Conservation (phyloP, 2,329 filamentous ascomycete species). For the Paecilomyces formosus region DNA sequence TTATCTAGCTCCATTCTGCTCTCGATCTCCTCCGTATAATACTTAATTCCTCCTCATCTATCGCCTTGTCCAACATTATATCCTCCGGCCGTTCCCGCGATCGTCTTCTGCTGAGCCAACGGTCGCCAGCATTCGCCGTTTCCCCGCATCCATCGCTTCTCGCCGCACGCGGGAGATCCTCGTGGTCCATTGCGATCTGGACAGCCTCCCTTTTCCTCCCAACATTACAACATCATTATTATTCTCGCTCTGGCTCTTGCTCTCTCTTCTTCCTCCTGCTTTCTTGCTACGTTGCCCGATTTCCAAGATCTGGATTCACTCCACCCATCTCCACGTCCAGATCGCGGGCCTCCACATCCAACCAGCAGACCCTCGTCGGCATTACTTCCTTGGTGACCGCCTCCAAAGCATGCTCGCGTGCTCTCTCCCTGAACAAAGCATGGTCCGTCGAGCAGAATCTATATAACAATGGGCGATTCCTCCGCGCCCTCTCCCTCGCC, state of each 20-base stretch:
- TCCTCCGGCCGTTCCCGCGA: too few species aligned
- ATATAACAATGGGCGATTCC: conserved; percentile 14
- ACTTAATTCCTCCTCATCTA: too few species aligned
- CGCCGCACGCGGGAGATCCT: background rate
- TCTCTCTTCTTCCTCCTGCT: too few species aligned
- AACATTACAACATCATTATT: background rate
- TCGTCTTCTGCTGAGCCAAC: too few species aligned
- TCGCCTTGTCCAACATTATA: too few species aligned
- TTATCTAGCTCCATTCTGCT: too few species aligned
- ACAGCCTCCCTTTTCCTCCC: background rate
- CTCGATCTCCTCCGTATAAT: too few species aligned
- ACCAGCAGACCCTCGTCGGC: background rate
- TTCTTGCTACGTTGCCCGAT: too few species aligned
- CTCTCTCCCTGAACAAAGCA: background rate
- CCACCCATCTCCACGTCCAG: too few species aligned
- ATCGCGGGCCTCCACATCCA: background rate
- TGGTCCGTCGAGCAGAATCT: background rate
- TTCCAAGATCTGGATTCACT: too few species aligned
- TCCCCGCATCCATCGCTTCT: background rate
- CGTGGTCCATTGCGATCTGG: background rate
- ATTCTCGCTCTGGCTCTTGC: too few species aligned
- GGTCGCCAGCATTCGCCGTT: too few species aligned
- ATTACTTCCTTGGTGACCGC: background rate
- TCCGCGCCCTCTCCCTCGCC: conserved; percentile 11
- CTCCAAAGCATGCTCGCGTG: background rate